These are phyloP conservation scores for Garcia nutans DNA, from an alignment of 345 rosid genomes.

Conservation along the genomic window DNA sequence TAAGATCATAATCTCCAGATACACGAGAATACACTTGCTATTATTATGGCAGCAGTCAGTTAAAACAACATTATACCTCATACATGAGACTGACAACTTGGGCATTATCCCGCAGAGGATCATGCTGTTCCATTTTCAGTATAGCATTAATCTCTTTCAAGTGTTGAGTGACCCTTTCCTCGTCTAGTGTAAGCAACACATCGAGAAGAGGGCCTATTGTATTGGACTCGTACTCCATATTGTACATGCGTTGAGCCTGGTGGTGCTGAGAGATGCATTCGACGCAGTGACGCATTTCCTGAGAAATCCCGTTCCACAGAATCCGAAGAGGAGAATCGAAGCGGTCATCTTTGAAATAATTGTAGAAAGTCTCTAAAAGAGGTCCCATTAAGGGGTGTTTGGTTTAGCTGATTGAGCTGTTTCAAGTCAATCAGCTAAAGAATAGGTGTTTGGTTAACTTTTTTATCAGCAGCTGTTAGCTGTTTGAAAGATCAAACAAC, in stretches of 20 bases:
- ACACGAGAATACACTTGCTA: not conserved
- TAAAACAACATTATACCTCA: constrained; percentile 53
- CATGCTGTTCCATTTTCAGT: constrained; percentile 50
- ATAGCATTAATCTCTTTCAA: constrained; percentile 63
- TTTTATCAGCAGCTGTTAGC: too few relatives aligned
- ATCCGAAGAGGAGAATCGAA: constrained; percentile 72
- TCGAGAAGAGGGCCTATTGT: constrained; percentile 81
- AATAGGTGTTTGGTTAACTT: too few relatives aligned
- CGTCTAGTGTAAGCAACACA: constrained; percentile 68
- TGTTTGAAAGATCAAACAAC: too few relatives aligned
- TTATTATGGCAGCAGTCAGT: not conserved
- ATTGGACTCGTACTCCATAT: constrained; percentile 60
- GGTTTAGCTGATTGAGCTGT: too few relatives aligned
- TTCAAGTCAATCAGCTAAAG: too few relatives aligned
- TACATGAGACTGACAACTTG: constrained; percentile 86
- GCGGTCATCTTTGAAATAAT: constrained; percentile 70
- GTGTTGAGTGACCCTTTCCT: constrained; percentile 73
- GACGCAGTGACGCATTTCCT: constrained; percentile 68
- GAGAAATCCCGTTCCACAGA: constrained; percentile 75
- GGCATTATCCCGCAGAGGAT: constrained; percentile 65
- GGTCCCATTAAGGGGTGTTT: constrained; percentile 98
- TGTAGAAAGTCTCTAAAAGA: constrained; percentile 84
- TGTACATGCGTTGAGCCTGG: constrained; percentile 79
- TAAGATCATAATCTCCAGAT: not conserved
- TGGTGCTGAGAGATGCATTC: constrained; percentile 92